Percentiles rank a stretch among this genome's conserved stretches.
These are phyloP conservation scores for Epichloe gansuensis DNA, from an alignment of 2,329 filamentous ascomycete genomes.

Conservation along the genomic window DNA sequence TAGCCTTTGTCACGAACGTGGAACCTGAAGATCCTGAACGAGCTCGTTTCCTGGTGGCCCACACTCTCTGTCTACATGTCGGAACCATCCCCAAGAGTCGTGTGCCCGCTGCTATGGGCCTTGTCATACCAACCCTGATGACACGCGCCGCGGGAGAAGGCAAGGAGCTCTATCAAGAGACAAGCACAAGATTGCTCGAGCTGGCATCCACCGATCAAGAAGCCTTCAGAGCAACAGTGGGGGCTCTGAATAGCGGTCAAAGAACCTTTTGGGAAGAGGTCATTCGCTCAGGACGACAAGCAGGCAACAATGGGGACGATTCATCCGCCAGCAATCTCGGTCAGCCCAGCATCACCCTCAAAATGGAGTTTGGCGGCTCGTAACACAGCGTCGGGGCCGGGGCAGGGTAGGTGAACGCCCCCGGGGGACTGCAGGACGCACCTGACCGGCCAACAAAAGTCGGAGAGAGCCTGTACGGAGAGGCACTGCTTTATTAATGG, in stretches of 20 bases:
- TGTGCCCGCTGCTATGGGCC: conserved; percentile 50
- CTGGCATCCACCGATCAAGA: conserved; percentile 62
- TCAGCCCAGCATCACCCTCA: conserved; percentile 77
- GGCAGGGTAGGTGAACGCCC: not conserved
- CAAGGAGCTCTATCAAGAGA: conserved; percentile 52
- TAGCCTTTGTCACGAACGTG: conserved; percentile 60
- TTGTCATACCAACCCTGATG: conserved; percentile 68
- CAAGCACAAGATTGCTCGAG: conserved; percentile 64
- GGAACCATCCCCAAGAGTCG: conserved; percentile 31
- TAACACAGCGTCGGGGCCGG: conserved; percentile 1
- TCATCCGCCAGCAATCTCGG: conserved; percentile 30
- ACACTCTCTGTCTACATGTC: conserved; percentile 64
- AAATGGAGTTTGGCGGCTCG: conserved; percentile 71
- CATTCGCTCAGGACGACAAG: conserved; percentile 50
- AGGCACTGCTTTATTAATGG: not conserved
- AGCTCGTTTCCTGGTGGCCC: conserved; percentile 55
- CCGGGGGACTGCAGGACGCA: conserved; percentile 2
- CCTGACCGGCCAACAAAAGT: not conserved
- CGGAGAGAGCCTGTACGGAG: too few species aligned
- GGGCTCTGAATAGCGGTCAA: conserved; percentile 54
- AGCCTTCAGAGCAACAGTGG: conserved; percentile 63
- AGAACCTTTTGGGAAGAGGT: conserved; percentile 72
- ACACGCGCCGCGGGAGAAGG: conserved; percentile 55
- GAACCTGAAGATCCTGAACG: conserved; percentile 69
- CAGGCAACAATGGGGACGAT: conserved; percentile 26